phyloP scores from a whole-genome alignment of 257 asterid species.

The Gynochthodes officinalis region DNA sequence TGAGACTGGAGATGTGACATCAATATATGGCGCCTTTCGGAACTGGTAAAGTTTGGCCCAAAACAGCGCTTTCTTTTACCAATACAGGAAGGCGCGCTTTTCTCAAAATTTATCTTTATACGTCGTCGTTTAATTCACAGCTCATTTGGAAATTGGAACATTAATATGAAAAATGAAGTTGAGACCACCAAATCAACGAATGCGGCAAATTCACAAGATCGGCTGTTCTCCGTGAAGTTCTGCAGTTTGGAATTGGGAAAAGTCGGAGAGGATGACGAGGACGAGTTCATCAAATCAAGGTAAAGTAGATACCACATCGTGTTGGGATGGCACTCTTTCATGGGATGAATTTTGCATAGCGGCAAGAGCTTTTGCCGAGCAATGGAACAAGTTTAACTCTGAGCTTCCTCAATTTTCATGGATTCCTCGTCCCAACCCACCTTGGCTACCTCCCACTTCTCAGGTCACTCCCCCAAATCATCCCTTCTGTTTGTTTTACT shows the following conservation, averaged over 20 bases:
- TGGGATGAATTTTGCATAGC: constrained; percentile 46
- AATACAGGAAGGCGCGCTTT: no score
- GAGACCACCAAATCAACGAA: no score
- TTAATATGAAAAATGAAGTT: no score
- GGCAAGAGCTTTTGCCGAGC: constrained; percentile 53
- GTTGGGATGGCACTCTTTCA: constrained; percentile 64
- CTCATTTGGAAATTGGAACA: background rate
- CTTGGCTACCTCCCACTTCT: constrained; percentile 33
- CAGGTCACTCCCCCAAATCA: constrained; percentile 6
- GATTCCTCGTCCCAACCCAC: constrained; percentile 46
- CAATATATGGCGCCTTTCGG: constrained; percentile 22
- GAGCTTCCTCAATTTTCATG: constrained; percentile 66
- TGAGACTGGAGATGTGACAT: constrained; percentile 5
- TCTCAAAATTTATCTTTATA: background rate
- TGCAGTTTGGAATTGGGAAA: background rate
- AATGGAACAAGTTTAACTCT: constrained; percentile 59
- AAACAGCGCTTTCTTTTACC: background rate
- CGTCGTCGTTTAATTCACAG: constrained; percentile 1
- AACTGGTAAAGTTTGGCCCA: background rate
- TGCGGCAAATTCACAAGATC: no score
- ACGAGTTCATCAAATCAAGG: background rate
- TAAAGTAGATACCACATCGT: constrained; percentile 4
- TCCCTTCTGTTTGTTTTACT: background rate
- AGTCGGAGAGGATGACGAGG: background rate
- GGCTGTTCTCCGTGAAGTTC: background rate